Conservation (phyloP, 257 asterid species). For the Salvia splendens region DNA sequence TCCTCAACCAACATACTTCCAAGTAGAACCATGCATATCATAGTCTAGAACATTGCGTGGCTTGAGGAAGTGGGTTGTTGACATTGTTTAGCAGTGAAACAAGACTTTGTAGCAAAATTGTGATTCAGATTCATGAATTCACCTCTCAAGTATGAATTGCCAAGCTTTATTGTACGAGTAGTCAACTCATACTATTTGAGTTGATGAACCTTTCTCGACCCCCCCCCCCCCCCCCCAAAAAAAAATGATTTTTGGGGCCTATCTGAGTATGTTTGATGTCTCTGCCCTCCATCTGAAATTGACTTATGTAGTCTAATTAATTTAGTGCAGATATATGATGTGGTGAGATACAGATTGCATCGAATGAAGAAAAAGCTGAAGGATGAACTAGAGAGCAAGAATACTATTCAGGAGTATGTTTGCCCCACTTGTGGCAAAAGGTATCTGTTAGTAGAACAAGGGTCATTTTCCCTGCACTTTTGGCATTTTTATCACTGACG, state of each 20-base stretch:
- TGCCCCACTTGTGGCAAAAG: constrained; percentile 88
- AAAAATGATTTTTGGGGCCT: no score
- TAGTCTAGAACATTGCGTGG: constrained; percentile 1
- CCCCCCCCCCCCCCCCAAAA: no score
- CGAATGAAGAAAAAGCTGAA: constrained; percentile 90
- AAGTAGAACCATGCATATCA: neutral
- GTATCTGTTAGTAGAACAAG: constrained; percentile 33
- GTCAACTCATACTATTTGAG: no score
- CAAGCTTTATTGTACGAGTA: neutral
- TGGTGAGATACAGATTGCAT: constrained; percentile 85
- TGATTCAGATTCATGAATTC: neutral
- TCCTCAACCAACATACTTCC: constrained; percentile 12
- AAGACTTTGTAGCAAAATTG: neutral
- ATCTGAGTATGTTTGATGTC: constrained; percentile 2
- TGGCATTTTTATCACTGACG: neutral
- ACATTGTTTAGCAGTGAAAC: constrained; percentile 9
- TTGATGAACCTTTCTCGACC: no score
- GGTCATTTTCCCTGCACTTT: constrained; percentile 8
- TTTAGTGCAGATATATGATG: constrained; percentile 75
- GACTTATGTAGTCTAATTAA: neutral
- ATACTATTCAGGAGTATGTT: constrained; percentile 84
- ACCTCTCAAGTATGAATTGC: constrained; percentile 6
- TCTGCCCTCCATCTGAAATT: constrained; percentile 3
- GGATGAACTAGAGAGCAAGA: constrained; percentile 90
- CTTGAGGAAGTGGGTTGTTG: constrained; percentile 12